phyloP scores from a whole-genome alignment of 1,139 yeast genomes.

The Candida sanyaensis region DNA sequence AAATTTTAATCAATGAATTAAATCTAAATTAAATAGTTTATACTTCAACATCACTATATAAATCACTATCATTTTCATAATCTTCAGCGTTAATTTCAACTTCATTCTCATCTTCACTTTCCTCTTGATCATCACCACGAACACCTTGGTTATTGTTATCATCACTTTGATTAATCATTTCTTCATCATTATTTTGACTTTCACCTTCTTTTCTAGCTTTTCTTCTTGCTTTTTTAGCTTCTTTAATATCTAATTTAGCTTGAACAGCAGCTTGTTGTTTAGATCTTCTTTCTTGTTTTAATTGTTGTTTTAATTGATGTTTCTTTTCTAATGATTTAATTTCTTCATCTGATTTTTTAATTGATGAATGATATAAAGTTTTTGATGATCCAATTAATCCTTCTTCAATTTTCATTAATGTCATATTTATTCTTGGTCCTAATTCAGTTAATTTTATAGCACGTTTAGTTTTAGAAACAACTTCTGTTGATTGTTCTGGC shows the following conservation, averaged over 20 bases:
- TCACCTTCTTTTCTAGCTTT: slow-evolving; percentile 54
- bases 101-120: slow-evolving; percentile 17
- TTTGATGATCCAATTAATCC: slow-evolving; percentile 77
- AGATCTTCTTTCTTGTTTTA: slow-evolving; percentile 72
- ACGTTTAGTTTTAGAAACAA: slow-evolving; percentile 52
- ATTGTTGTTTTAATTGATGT: slow-evolving; percentile 61
- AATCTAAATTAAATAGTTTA: neutral
- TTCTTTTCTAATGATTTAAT: slow-evolving; percentile 60
- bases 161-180: slow-evolving; percentile 4
- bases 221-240: slow-evolving; percentile 72
- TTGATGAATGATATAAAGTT: slow-evolving; percentile 76
- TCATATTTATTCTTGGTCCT: slow-evolving; percentile 86
- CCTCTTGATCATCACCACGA: slow-evolving; percentile 8
- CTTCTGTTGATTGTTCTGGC: slow-evolving; percentile 7
- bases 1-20: slow-evolving; percentile 18
- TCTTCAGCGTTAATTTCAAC: slow-evolving; percentile 43
- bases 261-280: slow-evolving; percentile 80
- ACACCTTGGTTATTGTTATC: too few species aligned
- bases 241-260: slow-evolving; percentile 72
- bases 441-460: slow-evolving; percentile 92
- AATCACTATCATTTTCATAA: slow-evolving; percentile 51
- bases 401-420: slow-evolving; percentile 86
- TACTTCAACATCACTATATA: slow-evolving; percentile 44
- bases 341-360: slow-evolving; percentile 65
- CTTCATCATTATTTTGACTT: slow-evolving; percentile 20